Conservation (phyloP, 2,329 filamentous ascomycete genomes). For the Colletotrichum gloeosporioides region DNA sequence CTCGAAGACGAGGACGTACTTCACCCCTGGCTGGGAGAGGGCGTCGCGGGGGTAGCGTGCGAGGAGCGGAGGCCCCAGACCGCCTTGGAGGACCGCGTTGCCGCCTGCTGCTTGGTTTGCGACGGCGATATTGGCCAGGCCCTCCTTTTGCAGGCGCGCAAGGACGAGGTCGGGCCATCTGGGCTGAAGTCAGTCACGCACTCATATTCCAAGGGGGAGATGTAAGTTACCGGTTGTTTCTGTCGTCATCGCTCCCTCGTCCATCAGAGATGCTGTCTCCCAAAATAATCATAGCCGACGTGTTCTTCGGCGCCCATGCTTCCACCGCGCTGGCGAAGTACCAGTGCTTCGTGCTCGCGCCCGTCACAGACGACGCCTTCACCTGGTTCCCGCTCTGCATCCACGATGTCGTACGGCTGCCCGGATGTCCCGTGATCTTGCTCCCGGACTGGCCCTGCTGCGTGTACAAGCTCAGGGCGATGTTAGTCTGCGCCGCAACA, state of each 20-base stretch:
- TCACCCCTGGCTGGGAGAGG: conserved; percentile 59
- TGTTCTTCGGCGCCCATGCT: conserved; percentile 51
- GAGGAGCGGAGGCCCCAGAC: conserved; percentile 66
- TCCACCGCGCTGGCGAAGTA: conserved; percentile 68
- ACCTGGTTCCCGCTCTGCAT: conserved; percentile 64
- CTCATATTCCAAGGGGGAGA: background rate
- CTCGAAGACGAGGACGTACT: conserved; percentile 70
- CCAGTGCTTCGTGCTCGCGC: conserved; percentile 45
- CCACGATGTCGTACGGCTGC: conserved; percentile 67
- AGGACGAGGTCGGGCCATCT: conserved; percentile 65
- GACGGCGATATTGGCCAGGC: conserved; percentile 56
- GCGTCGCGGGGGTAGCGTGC: conserved; percentile 69
- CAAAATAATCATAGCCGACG: conserved; percentile 58
- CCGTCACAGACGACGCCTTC: conserved; percentile 49
- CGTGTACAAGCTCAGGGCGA: conserved; percentile 66
- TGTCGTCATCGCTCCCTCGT: conserved; percentile 64
- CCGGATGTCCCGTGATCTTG: conserved; percentile 68
- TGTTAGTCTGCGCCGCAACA: conserved; percentile 53
- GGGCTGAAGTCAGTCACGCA: background rate
- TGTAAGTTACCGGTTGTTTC: conserved; percentile 56
- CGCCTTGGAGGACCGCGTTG: conserved; percentile 67
- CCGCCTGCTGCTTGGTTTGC: conserved; percentile 73
- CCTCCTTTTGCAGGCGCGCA: conserved; percentile 51
- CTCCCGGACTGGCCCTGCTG: conserved; percentile 59
- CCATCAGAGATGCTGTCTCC: conserved; percentile 74